Evolutionary conservation across 148 eudicot species (phyloP), one percentile per base, ranked within the genome.

Genomic region (Chenopodium suecicum): DNA sequence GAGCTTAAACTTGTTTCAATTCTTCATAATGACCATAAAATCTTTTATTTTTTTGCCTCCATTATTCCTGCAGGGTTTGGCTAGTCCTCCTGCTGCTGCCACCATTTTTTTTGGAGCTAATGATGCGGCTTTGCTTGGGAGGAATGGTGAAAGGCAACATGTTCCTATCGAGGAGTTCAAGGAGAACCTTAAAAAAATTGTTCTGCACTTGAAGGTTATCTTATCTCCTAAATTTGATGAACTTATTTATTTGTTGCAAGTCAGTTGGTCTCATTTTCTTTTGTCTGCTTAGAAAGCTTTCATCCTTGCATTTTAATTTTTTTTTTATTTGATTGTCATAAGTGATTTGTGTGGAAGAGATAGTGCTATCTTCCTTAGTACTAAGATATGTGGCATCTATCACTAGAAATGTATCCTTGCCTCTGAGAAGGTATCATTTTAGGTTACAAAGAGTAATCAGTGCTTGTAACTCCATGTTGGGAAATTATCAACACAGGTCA

Each of bases 101-200:
- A 93, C 99, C 48, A 82, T 95, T 13, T 95, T 93, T 88, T 92
- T 95, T 52, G 99, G 99, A 84, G 98, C 99, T 82, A 95, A 95
- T 79, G 99, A 95, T 84, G 99, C 99, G 29, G 98, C 99, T 78
- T 87, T 93, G 52, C 84, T 78, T 9, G 95, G 90, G 79, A 92
- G 94, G 82, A 92, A 79, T 23, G 85, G 94, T 84, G 91, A 86
- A 73, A 79, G 88, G 70, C 97, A 93, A 86, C 97, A 95, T 82
- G 97, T 93, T 62, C 99, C 99, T 16, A 52, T 86, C 56, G 91
- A 90, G 86, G 98, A 93, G 82, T 95, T 93, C 88, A 92, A 90
- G 81, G 97, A 93, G 37, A 95, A 95, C 74, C 88, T 93, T 23
- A 89, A 86, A 84, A 91, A 80, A 79, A 92, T 92, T 58, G 88